Evolutionary conservation across 768 basidiomycete species (phyloP), one percentile per base, ranked within the genome.

Genomic region (Lanmaoa rubissima): DNA sequence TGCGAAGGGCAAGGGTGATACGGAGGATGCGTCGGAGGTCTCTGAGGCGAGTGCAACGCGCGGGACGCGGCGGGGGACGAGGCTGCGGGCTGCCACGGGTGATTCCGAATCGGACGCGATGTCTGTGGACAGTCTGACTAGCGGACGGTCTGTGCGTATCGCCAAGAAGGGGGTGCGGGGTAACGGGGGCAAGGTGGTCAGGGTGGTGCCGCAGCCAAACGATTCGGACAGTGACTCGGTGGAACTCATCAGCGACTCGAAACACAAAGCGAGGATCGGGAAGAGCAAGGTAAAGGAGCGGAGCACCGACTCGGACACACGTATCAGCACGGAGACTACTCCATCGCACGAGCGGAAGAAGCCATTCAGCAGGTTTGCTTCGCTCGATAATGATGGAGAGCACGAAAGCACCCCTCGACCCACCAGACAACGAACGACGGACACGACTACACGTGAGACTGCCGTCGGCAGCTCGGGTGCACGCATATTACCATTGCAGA

Each of bases 31-130:
- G 1, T 58, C 58, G 1, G 61, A 61, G 4, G 53, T 6, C 0
- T 61, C 66, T 6, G 60, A 58, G 14, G 42, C 65, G 10, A 35
- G 48, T 12, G 47, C 26, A 11, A 45, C 55, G 17, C 57, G 41
- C 34, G 32, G 16, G 46, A 46, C 55, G 19, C 57, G 54, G 14
- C 58, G 48, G 38, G 32, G 17, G 36, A 28, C 40, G 19, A 50
- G 24, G 13, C 54, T 55, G 38, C 54, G 42, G 32, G 14, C n/a
- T 44, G 34, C 35, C 17, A n/a, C 31, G 28, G 31, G 9, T 21
- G 58, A 68, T 19, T 46, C 59, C 4, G 72, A 65, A 28, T 66
- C 70, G 34, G 66, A 73, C 24, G 61, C 57, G 17, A 73, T 72
- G 68, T 63, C 70, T 26, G 64, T 73, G 59, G 70, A 68, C 45